Evolutionary conservation across 2,329 filamentous ascomycete species (phyloP), one percentile per base, ranked within the genome.

Genomic region (Trichophyton rubrum): DNA sequence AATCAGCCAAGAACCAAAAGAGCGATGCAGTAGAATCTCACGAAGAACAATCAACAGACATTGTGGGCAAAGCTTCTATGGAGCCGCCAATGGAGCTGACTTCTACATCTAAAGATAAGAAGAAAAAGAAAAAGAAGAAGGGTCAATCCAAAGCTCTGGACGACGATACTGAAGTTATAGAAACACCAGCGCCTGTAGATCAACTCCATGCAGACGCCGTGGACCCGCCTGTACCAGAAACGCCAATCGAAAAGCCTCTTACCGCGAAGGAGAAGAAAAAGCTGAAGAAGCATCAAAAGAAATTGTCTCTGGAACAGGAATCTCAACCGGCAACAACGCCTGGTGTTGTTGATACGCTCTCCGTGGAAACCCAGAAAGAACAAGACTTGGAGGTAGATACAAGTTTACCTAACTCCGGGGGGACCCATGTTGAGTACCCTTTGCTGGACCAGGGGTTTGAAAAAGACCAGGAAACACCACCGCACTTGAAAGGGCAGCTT

Each of bases 221-320:
- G 11, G 55, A 43, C 22, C 9, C 24, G 2, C n/a, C 27, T 17
- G 13, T 17, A 9, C 13, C 17, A 17, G 55, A 43, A 27, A 20
- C 55, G 3, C 17, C 35, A 43, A 33, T 9, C 38, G 20, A 35
- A 57, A 57, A 57, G 20, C 35, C 20, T 24, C 55, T 38, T 47
- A 49, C 49, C 43, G 56, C 45, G 17, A 24, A 62, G 49, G 47
- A 61, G 59, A 53, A 49, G 35, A 59, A 49, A 57, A 58, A 43
- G 35, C 7, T 22, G 47, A 63, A 53, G 35, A 53, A 53, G 7
- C 15, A n/a, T 24, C 38, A 35, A 53, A 59, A 33, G 8, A 20
- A 40, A 41, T 2, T 22, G 15, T 24, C 57, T 35, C 13, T 15
- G 57, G 22, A 51, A 4, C 40, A 59, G 30, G 40, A 59, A 9